Base-by-base conservation (phyloP, 768 basidiomycete genomes). In the Neoboletus brunneissimus region DNA sequence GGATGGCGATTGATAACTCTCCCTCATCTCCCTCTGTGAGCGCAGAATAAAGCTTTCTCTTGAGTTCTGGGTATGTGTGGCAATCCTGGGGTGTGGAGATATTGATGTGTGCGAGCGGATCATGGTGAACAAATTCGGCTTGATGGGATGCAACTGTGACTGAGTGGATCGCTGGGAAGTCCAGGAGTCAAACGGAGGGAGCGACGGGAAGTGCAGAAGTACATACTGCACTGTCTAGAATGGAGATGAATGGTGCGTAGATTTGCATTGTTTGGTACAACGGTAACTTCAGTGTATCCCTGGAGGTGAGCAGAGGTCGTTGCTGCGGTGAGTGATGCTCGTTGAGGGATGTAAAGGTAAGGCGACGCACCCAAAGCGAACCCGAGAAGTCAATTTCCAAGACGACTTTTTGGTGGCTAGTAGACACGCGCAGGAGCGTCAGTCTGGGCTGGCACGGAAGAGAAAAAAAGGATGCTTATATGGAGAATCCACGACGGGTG, bases 321-420 rank as follows among this genome's bases (percentile, higher is more conserved):
- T 52, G 63, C 50, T 50, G 63, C 42, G 48, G 65, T 68, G 57
- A 69, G 64, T 43, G 59, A 54, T 42, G 57, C 55, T 56, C 42
- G 41, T 53, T 48, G 57, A 54, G 59, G 55, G 55, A 54, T 20
- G 49, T 57, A 59, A 48, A 54, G 68, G 67, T 5, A 61, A 72
- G 62, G 54, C 51, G 34, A 68, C 84, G 61, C 75, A 91, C 94
- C 83, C 89, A 89, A 65, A 94, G 80, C 67, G 80, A 79, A 22
- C 96, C 96, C 9, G 87, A 81, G 72, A 97, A 94, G 78, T 95
- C 92, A 58, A 98, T 85, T 76, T 96, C 93, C 63, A 98, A 77
- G 59, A 91, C 90, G 49, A 97, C 94, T 72, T 93, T 93, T 82
- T 98, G 96, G 76, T 96, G 91, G 75, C 89, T 91, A 86, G 88